Conservation (phyloP, 192 early-diverging fungal species). For the Jimgerdemannia lactiflua region DNA sequence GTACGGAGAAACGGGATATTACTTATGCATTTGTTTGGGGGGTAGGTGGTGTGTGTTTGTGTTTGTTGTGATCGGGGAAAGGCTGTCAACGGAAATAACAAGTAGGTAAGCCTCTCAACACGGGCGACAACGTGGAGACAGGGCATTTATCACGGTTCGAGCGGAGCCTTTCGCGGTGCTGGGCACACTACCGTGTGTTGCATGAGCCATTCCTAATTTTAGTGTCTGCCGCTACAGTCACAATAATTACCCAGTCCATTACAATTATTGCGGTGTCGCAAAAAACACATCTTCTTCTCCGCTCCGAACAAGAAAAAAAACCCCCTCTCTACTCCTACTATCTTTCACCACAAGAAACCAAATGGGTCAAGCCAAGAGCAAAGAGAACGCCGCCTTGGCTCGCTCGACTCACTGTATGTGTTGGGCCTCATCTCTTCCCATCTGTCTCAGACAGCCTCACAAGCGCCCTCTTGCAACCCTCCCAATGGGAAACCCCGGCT, state of each 20-base stretch:
- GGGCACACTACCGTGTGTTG: not conserved
- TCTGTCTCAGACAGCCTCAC: not conserved
- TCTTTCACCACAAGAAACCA: not conserved
- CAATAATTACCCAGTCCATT: not conserved
- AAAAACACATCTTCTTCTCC: not conserved
- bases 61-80: too few relatives aligned
- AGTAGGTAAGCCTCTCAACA: too few relatives aligned
- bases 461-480: not conserved
- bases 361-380: slow-evolving; percentile 52
- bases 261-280: too few relatives aligned
- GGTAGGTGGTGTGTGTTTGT: too few relatives aligned
- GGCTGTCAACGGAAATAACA: too few relatives aligned
- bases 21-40: too few relatives aligned
- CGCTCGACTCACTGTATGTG: slow-evolving; percentile 46
- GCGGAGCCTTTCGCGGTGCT: not conserved
- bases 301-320: not conserved
- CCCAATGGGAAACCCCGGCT: not conserved
- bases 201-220: not conserved
- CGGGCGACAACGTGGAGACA: too few relatives aligned
- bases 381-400: slow-evolving; percentile 46
- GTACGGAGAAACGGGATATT: too few relatives aligned
- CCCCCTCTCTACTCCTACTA: not conserved
- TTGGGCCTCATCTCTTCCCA: not conserved
- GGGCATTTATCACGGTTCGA: not conserved
- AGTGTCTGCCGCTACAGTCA: not conserved